Evolutionary conservation across 805 yeast species (phyloP).

Genomic region (Ogataea polymorpha): DNA sequence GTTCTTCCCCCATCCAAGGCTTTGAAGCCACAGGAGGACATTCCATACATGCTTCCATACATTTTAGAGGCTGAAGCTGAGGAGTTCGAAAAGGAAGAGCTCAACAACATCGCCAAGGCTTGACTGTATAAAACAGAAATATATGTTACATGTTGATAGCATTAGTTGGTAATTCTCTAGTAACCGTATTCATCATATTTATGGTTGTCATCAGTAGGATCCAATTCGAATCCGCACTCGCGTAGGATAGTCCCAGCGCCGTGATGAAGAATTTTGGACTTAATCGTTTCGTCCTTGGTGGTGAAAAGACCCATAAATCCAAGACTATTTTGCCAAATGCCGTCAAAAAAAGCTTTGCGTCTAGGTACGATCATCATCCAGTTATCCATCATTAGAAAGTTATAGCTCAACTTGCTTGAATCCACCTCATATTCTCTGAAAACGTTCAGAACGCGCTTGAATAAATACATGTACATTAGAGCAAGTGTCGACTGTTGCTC

Average conservation of each 20-base stretch:
- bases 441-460: constrained; percentile 68
- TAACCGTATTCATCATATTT: constrained; percentile 66
- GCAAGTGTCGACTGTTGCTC: constrained; percentile 59
- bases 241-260: constrained; percentile 53
- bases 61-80: constrained; percentile 93
- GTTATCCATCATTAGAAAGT: constrained; percentile 73
- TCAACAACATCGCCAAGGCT: constrained; percentile 63
- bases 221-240: constrained; percentile 63
- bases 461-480: constrained; percentile 64
- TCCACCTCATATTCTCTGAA: constrained; percentile 48
- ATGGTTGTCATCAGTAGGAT: constrained; percentile 44
- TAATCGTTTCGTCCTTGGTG: constrained; percentile 63
- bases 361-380: constrained; percentile 92
- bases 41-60: constrained; percentile 81
- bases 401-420: constrained; percentile 58
- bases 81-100: constrained; percentile 78
- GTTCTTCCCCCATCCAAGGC: constrained; percentile 79
- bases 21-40: constrained; percentile 75
- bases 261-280: constrained; percentile 42
- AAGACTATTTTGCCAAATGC: constrained; percentile 70
- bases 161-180: constrained; percentile 24
- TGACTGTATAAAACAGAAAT: constrained; percentile 6
- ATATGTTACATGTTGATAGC: constrained; percentile 2
- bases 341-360: constrained; percentile 48
- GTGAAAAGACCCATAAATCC: constrained; percentile 78